A percentile compares a stretch with the other conserved stretches of the same genome.
Conservation (phyloP, 805 yeast genomes). For the Ogataea nonfermentans region DNA sequence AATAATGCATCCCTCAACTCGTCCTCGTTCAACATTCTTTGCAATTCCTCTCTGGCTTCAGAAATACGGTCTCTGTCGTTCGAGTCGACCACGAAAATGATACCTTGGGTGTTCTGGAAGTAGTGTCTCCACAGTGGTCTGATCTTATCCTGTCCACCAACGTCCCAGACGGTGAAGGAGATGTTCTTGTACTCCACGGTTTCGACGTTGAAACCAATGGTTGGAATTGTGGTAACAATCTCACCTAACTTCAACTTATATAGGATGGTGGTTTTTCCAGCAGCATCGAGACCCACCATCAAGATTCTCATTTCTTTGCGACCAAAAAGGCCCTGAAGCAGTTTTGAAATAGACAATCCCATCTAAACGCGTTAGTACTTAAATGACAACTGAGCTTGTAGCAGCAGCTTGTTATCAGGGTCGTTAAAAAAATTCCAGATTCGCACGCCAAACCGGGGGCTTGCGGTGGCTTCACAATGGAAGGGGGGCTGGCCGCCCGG, state of each 20-base stretch:
- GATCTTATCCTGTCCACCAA: constrained; percentile 99
- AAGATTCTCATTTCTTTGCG: constrained; percentile 97
- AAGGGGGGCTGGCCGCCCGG: constrained; percentile 6
- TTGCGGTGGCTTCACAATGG: constrained; percentile 1
- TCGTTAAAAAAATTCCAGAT: constrained; percentile 1
- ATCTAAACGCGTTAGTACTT: constrained; percentile 40
- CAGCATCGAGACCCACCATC: constrained; percentile 98
- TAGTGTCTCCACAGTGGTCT: constrained; percentile 99
- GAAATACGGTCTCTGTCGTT: constrained; percentile 97
- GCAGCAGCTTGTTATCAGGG: constrained; percentile 5
- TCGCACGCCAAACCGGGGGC: constrained; percentile 2
- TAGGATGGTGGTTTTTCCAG: constrained; percentile 96
- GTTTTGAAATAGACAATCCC: constrained; percentile 95
- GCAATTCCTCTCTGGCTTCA: constrained; percentile 97
- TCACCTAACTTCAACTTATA: constrained; percentile 94
- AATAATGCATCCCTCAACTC: constrained; percentile 95
- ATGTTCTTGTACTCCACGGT: constrained; percentile 97
- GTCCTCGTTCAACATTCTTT: constrained; percentile 97
- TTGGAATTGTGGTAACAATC: constrained; percentile 94
- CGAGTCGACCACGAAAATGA: constrained; percentile 95
- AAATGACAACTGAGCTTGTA: background rate
- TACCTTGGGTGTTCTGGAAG: constrained; percentile 98
- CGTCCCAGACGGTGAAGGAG: constrained; percentile 98
- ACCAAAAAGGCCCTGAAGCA: constrained; percentile 93
- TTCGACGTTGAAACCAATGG: constrained; percentile 96